Evolutionary conservation across 2,329 filamentous ascomycete species (phyloP).

Genomic region (Shiraia bambusicola): DNA sequence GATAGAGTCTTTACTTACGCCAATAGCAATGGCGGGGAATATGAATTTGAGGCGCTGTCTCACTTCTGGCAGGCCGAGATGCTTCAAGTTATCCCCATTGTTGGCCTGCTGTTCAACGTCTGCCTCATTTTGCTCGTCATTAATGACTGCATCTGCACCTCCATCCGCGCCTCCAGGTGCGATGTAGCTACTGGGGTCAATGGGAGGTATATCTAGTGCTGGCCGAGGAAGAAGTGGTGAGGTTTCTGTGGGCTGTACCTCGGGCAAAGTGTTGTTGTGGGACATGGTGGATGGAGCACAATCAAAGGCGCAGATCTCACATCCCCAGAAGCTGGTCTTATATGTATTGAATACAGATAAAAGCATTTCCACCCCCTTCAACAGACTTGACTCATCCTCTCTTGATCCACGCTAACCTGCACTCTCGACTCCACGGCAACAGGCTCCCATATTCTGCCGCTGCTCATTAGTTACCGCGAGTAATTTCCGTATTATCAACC

Average conservation of each 20-base stretch:
- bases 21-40: conserved; percentile 62
- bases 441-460: too few species aligned
- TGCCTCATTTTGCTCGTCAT: conserved; percentile 24
- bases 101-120: conserved; percentile 41
- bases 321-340: too few species aligned
- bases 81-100: conserved; percentile 39
- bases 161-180: conserved; percentile 29
- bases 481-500: too few species aligned
- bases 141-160: conserved; percentile 10
- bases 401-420: too few species aligned
- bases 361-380: too few species aligned
- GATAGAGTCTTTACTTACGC: conserved; percentile 48
- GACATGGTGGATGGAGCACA: conserved; percentile 2
- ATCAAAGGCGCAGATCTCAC: too few species aligned
- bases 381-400: too few species aligned
- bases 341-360: too few species aligned
- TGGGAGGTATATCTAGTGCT: conserved; percentile 6
- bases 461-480: too few species aligned
- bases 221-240: conserved; percentile 48
- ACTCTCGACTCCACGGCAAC: too few species aligned
- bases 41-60: conserved; percentile 58
- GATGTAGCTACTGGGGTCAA: conserved; percentile 29
- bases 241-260: conserved; percentile 39
- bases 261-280: not conserved
- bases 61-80: conserved; percentile 52